Evolutionary conservation across 805 yeast genomes (phyloP), one percentile per base, ranked within the genome.

Genomic region (Brettanomyces naardenensis): DNA sequence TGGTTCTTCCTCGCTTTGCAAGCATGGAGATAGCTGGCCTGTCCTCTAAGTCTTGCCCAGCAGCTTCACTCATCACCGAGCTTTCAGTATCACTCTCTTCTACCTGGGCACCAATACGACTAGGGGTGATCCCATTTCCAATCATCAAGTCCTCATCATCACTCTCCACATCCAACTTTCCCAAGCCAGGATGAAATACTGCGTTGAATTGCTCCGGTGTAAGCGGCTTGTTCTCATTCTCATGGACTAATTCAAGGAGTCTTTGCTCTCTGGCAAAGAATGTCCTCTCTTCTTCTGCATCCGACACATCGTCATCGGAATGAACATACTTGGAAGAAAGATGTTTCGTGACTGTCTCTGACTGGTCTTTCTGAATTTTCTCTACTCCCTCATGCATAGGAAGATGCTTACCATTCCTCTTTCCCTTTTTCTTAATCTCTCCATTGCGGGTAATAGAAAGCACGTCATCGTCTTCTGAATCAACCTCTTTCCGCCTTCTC

Each of bases 251-350:
- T 27, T 49, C 54, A 33, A 79, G 71, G 32, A 77, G 59, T 39
- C 61, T 56, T 39, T 64, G 63, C 47, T 81, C 89, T 41, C 73
- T 66, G 31, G 58, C 76, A 51, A 72, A 80, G 50, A 80, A 80
- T 22, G 48, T 65, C 3, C 49, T 52, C 36, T 69, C 74, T 29
- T 64, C 63, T 33, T 76, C 85, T 11, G 66, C 75, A 48, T 78
- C 85, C 4, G 73, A 65, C 9, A 70, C 78, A 48, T 78, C 84
- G 51, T 79, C 87, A 2, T 84, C 76, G 37, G 71, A 80, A 36
- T 63, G 63, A 33, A 80, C 70, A 45, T 58, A 71, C 39, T 71
- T 77, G 4, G 78, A 59, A 1, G 87, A 79, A 31, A 69, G 64
- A 36, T 58, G 49, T 36, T 31, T 26, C 43, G 41, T 17, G 38